These are phyloP conservation scores for Dactylonectria macrodidyma DNA, from an alignment of 2,329 filamentous ascomycete genomes.

Conservation along the genomic window DNA sequence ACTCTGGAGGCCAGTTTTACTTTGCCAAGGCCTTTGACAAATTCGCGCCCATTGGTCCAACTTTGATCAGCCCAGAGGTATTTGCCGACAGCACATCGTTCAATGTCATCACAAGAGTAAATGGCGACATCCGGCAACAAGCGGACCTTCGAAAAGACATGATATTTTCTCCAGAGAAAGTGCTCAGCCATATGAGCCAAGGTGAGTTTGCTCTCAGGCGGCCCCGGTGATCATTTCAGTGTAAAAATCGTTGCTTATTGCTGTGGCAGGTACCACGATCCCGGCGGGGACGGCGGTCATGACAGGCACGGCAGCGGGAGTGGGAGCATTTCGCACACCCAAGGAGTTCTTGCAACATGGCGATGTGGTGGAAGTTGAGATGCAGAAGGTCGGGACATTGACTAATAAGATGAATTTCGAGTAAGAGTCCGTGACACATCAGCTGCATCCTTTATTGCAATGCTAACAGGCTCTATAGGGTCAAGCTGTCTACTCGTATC, in stretches of 20 bases:
- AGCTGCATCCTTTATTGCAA: too few relatives aligned
- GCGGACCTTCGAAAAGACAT: neutral
- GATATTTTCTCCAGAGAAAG: neutral
- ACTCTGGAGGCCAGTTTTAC: too few relatives aligned
- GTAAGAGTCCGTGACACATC: too few relatives aligned
- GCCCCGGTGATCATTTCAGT: neutral
- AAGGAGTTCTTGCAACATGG: conserved; percentile 8
- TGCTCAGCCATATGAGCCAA: conserved; percentile 1
- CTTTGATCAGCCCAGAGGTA: conserved; percentile 2
- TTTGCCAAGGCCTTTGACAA: too few relatives aligned
- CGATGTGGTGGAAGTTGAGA: conserved; percentile 16
- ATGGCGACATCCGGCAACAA: neutral
- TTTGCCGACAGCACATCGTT: neutral
- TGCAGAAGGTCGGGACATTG: neutral
- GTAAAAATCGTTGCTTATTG: neutral
- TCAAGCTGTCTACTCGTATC: too few relatives aligned
- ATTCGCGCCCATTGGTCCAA: conserved; percentile 9
- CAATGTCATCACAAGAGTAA: neutral
- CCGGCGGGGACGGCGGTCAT: neutral
- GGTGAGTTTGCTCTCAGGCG: neutral
- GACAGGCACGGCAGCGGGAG: conserved; percentile 2
- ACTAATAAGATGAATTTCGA: conserved; percentile 57
- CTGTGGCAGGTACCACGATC: neutral
- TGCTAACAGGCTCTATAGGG: too few relatives aligned
- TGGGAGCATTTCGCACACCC: conserved; percentile 5